Evolutionary conservation across 176 grass and related monocot species (phyloP).

Genomic region (Bonia amplexicaulis): DNA sequence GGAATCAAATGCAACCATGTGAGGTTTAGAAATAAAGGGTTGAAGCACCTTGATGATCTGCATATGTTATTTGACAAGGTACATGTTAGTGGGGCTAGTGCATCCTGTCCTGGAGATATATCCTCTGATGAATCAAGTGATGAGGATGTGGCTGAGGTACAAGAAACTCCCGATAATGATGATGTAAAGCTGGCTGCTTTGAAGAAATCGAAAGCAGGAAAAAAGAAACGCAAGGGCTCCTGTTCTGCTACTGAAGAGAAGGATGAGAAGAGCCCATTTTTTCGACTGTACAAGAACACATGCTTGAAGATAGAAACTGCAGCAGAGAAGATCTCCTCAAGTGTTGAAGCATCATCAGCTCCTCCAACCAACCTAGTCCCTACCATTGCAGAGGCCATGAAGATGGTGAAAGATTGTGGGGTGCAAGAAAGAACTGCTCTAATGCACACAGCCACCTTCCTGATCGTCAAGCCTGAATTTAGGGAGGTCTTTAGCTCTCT

Average conservation of each 20-base stretch:
- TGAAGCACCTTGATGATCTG: background rate
- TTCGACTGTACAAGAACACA: background rate
- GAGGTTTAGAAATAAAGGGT: background rate
- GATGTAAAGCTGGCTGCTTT: background rate
- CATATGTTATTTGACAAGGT: background rate
- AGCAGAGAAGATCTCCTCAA: background rate
- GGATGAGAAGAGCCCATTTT: background rate
- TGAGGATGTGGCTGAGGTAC: background rate
- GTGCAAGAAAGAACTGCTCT: background rate
- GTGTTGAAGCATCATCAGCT: background rate
- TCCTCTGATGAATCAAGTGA: background rate
- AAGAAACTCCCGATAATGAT: background rate
- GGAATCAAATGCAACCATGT: background rate
- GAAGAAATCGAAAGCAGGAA: background rate
- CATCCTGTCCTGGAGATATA: background rate
- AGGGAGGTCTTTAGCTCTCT: background rate
- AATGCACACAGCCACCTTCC: background rate
- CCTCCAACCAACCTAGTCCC: background rate
- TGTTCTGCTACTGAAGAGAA: background rate
- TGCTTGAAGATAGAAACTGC: background rate
- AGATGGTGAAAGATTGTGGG: background rate
- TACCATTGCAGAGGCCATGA: background rate
- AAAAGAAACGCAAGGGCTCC: background rate
- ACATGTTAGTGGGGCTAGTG: background rate
- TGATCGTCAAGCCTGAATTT: background rate